Evolutionary conservation across 768 basidiomycete species (phyloP).

Genomic region (Leccinum longicurvipes): DNA sequence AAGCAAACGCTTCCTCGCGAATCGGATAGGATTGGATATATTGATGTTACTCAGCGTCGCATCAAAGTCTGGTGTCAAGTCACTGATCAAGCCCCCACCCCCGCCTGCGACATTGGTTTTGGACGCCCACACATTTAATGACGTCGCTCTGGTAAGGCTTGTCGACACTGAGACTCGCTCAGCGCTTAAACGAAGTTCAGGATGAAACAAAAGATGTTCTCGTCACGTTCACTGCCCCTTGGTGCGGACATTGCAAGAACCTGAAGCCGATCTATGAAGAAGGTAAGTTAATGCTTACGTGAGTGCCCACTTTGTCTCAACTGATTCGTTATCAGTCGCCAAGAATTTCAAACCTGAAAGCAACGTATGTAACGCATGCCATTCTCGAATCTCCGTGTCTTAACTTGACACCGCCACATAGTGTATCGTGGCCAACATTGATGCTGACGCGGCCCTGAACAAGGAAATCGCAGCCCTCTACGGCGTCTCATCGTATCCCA

Average conservation of each 20-base stretch:
- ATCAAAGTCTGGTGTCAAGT: slow-evolving; percentile 73
- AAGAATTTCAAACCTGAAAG: slow-evolving; percentile 72
- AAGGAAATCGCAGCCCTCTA: slow-evolving; percentile 66
- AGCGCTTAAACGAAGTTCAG: slow-evolving; percentile 30
- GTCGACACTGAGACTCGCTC: not conserved
- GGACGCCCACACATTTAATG: slow-evolving; percentile 70
- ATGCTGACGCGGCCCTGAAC: slow-evolving; percentile 85
- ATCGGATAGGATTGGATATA: not conserved
- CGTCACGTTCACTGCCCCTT: slow-evolving; percentile 79
- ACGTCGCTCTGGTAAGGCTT: slow-evolving; percentile 58
- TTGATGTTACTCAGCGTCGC: slow-evolving; percentile 52
- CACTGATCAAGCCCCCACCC: slow-evolving; percentile 83
- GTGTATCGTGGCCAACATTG: slow-evolving; percentile 89
- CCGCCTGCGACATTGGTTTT: slow-evolving; percentile 67
- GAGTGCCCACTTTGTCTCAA: not conserved
- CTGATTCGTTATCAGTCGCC: slow-evolving; percentile 51
- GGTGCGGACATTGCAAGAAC: slow-evolving; percentile 95
- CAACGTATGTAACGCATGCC: slow-evolving; percentile 45
- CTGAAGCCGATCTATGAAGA: slow-evolving; percentile 86
- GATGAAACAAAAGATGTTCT: slow-evolving; percentile 77
- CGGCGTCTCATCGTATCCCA: slow-evolving; percentile 80
- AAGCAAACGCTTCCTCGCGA: slow-evolving; percentile 24
- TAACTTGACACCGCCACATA: slow-evolving; percentile 29
- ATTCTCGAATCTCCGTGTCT: not conserved
- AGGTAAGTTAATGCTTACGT: slow-evolving; percentile 36